Conservation (phyloP, 2,329 filamentous ascomycete genomes). For the Teratosphaeria pseudoeucalypti region DNA sequence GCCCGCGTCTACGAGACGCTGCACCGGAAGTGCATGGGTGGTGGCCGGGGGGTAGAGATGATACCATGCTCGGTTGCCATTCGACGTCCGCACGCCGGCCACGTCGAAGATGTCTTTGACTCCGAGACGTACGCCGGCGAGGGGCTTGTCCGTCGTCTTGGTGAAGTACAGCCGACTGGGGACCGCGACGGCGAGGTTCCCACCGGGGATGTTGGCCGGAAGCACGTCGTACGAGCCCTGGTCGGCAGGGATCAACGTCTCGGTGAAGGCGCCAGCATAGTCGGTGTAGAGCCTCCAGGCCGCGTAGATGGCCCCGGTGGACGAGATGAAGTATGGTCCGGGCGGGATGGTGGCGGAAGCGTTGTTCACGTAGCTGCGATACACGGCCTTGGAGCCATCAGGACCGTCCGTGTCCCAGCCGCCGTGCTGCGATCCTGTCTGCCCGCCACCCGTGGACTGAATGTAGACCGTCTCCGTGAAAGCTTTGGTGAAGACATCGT, state of each 20-base stretch:
- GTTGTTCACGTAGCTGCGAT: constrained; percentile 10
- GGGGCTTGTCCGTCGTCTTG: constrained; percentile 42
- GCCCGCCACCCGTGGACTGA: constrained; percentile 11
- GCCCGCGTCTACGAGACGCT: constrained; percentile 49
- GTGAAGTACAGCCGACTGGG: constrained; percentile 52
- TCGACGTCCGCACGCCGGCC: constrained; percentile 45
- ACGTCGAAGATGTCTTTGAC: constrained; percentile 43
- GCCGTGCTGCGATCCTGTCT: constrained; percentile 4
- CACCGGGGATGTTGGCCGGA: constrained; percentile 28
- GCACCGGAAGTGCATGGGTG: constrained; percentile 41
- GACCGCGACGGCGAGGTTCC: constrained; percentile 40
- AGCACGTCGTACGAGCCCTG: constrained; percentile 35
- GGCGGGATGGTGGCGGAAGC: constrained; percentile 28
- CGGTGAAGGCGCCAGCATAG: constrained; percentile 39
- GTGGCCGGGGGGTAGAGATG: constrained; percentile 40
- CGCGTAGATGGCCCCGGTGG: constrained; percentile 36
- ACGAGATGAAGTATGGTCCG: constrained; percentile 43
- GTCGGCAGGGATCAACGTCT: constrained; percentile 31
- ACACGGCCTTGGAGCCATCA: constrained; percentile 10
- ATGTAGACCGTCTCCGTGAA: constrained; percentile 27
- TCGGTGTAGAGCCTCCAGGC: constrained; percentile 43
- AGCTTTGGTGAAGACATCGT: constrained; percentile 33
- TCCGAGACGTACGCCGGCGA: constrained; percentile 50
- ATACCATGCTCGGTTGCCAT: constrained; percentile 49
- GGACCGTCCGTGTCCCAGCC: not conserved